Conservation (phyloP, 495 filamentous ascomycete genomes). For the Echria macrotheca region DNA sequence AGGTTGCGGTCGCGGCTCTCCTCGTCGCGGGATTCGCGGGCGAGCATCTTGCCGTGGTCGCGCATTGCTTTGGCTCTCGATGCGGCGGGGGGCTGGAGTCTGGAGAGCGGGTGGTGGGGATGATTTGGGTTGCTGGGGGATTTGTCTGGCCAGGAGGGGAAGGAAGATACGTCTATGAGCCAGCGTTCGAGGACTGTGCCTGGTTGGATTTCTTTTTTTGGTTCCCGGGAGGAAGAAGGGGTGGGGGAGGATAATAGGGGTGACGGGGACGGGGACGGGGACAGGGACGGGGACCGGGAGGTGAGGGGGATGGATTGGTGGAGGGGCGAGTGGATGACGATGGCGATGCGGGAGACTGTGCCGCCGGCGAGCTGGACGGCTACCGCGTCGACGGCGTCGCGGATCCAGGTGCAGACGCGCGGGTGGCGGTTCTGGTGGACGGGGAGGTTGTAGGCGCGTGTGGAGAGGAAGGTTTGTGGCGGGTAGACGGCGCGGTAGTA, state of each 20-base stretch:
- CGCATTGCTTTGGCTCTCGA: conserved; percentile 29
- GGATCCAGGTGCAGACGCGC: conserved; percentile 85
- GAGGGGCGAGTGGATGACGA: conserved; percentile 64
- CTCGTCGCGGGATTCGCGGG: conserved; percentile 36
- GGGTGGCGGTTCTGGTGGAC: conserved; percentile 88
- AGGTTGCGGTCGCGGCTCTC: conserved; percentile 20
- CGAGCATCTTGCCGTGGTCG: conserved; percentile 29
- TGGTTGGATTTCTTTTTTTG: too few relatives aligned
- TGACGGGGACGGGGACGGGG: conserved; percentile 1
- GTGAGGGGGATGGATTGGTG: background rate
- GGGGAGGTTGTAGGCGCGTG: conserved; percentile 81
- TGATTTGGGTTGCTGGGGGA: background rate
- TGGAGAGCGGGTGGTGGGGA: too few relatives aligned
- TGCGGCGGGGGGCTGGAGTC: too few relatives aligned
- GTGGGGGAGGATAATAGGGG: too few relatives aligned
- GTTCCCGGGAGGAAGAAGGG: too few relatives aligned
- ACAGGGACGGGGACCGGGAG: background rate
- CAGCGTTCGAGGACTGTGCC: conserved; percentile 66
- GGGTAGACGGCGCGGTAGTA: conserved; percentile 86
- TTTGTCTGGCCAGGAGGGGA: conserved; percentile 57
- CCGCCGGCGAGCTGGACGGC: conserved; percentile 56
- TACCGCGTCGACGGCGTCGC: conserved; percentile 72
- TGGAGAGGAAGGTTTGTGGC: conserved; percentile 67
- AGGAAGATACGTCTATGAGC: conserved; percentile 73
- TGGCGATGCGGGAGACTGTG: conserved; percentile 62